Base-by-base conservation (phyloP, 371 early-diverging fungal species). In the Rhizopus delemar region DNA sequence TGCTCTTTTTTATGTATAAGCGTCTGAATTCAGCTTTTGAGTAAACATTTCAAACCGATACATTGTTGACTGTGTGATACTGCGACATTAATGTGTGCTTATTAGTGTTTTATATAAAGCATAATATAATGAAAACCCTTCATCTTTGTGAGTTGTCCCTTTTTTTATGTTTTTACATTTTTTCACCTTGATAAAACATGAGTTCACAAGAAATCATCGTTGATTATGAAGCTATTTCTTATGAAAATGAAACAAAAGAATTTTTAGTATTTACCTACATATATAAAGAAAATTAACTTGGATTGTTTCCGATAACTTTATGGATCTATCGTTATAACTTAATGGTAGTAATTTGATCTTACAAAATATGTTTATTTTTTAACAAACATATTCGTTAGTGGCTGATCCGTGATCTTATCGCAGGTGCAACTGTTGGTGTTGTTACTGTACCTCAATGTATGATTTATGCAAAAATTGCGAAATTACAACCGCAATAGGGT, bases 371-470 rank as follows among this genome's bases (percentile, higher is more conserved):
- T 28, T 60, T 65, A 53, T 33, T 45, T 56, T 41, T 38, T 54
- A 1, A 35, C 66, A 34, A n/a, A n/a, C 11, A 8, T 6, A 36
- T 11, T 36, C 2, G 11, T 36, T 36, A 36, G 2, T 95, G 95
- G 95, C 75, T 93, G 13, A 8, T 86, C 16, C 86, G 91, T 38
- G 95, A 96, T 64, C 41, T 90, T 9, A 82, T 96, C 49, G 93
- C 95, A 4, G 96, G 95, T 41, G 49, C 89, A 12, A 94, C 95
- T 5, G 90, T 94, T 16, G 94, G 92, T 16, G 73, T 90, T 41
- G 86, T 95, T 8, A 86, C 92, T 16, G 85, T 95, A 16, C 96
- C 94, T 15, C 95, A 95, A 63, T 80, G 83, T 58, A 86, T 91
- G 87, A 90, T 86, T 43, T 90, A 92, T 63, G 88, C 95, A n/a